Evolutionary conservation across 345 rosid species (phyloP).

Genomic region (Moricandia moricandioides): DNA sequence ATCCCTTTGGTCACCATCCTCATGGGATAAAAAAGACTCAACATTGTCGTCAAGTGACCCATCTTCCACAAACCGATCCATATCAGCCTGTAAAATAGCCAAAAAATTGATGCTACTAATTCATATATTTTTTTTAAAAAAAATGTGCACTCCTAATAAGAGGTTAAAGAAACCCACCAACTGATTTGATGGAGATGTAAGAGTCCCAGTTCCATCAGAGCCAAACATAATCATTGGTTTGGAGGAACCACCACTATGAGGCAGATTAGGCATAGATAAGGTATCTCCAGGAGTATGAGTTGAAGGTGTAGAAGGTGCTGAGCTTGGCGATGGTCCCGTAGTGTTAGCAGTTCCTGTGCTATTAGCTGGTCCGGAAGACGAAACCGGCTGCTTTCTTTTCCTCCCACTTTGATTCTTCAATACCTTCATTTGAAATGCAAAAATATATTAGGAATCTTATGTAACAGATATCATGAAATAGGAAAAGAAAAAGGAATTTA

Average conservation of each 20-base stretch:
- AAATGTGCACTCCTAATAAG: constrained; percentile 1
- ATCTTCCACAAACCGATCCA: constrained; percentile 94
- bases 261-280: constrained; percentile 82
- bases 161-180: constrained; percentile 58
- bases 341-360: constrained; percentile 99
- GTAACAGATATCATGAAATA: background rate
- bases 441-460: constrained; percentile 45
- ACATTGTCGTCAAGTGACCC: constrained; percentile 94
- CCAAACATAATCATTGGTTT: constrained; percentile 75
- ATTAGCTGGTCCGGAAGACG: constrained; percentile 99
- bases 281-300: constrained; percentile 96
- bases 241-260: constrained; percentile 80
- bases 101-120: background rate
- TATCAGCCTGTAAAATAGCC: constrained; percentile 72
- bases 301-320: constrained; percentile 98
- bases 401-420: constrained; percentile 89
- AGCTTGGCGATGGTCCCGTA: constrained; percentile 97
- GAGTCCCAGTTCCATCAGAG: constrained; percentile 75
- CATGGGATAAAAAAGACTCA: constrained; percentile 92
- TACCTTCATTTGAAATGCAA: constrained; percentile 56
- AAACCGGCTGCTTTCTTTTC: constrained; percentile 94
- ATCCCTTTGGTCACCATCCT: constrained; percentile 83
- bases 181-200: constrained; percentile 85
- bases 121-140: background rate
- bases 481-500: constrained; percentile 5